Percentiles rank a stretch among this genome's conserved stretches.
Evolutionary conservation across 331 rosid species (phyloP).

Genomic region (Malus hybrid): DNA sequence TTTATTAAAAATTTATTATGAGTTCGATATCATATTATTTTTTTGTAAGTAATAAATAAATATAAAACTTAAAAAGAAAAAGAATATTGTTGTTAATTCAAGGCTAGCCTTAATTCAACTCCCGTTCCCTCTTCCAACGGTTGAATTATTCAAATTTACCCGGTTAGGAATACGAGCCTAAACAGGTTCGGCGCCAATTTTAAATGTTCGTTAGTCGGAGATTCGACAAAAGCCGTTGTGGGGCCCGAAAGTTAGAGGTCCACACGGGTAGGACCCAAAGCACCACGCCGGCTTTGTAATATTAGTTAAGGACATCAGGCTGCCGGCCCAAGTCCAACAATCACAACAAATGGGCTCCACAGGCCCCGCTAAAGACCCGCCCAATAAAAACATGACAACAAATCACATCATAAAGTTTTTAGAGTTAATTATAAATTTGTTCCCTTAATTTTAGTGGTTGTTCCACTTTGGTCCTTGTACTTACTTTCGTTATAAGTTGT

Average conservation of each 20-base stretch:
- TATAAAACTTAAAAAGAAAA: background rate
- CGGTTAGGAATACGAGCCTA: conserved; percentile 36
- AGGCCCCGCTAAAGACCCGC: conserved; percentile 1
- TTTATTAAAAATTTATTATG: too few species aligned
- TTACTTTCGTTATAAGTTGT: too few species aligned
- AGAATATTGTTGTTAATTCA: background rate
- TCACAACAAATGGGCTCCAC: conserved; percentile 19
- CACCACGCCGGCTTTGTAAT: conserved; percentile 22
- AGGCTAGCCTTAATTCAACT: background rate
- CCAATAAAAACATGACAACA: background rate
- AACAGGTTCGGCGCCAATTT: conserved; percentile 15
- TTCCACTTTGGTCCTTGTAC: too few species aligned
- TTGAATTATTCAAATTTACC: conserved; percentile 19
- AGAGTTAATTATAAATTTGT: too few species aligned
- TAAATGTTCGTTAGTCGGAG: conserved; percentile 8
- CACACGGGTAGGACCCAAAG: conserved; percentile 5
- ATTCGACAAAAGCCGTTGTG: background rate
- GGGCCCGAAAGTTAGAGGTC: conserved; percentile 5
- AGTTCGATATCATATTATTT: background rate
- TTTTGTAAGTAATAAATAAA: background rate
- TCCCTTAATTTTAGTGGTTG: too few species aligned
- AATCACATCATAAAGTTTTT: background rate
- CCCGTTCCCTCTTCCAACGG: conserved; percentile 36
- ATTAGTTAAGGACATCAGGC: conserved; percentile 4
- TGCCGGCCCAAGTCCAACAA: conserved; percentile 32